Evolutionary conservation across 345 rosid genomes (phyloP), one percentile per base, ranked within the genome.

Genomic region (Salix suchowensis): DNA sequence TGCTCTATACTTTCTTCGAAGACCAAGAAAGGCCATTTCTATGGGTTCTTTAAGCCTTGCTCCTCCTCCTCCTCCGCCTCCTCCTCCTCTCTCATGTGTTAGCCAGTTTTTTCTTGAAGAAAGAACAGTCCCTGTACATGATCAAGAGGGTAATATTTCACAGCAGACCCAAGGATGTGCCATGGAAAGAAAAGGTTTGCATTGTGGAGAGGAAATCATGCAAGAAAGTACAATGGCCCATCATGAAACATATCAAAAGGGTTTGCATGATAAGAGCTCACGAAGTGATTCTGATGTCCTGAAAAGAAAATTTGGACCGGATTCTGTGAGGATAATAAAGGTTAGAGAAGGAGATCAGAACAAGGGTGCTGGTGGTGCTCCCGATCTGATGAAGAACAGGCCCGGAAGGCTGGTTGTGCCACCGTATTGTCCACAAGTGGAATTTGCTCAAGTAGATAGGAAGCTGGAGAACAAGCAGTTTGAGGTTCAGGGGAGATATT

Each of bases 371-470:
- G 24, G 34, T 23, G 48, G 48, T 28, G 8, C 62, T n/a, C 24
- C 40, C 7, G 81, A 70, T 76, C 10, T 72, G 76, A 85, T 76
- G 77, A 85, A 77, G 74, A 82, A 36, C 37, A 36, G 91, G 79
- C 91, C 91, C 7, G 62, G 82, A 4, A 82, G 70, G 77, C 86
- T 88, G 36, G 76, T 84, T 67, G 30, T 88, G 74, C 89, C 88
- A 2, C 77, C 75, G 18, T 15, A 60, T 58, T 74, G 67, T 71
- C 76, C 78, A 2, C n/a, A 6, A 37, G 7, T 71, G 61, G 83
- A 69, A 24, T 50, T 75, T 36, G 50, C 72, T 14, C 79, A 40
- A 12, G 61, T 1, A 16, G 42, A 46, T 6, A 83, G 64, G 73
- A 83, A 78, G 44, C 42, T 64, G 37, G 81, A 75, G 70, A 81